Conservation (phyloP, 768 basidiomycete genomes). For the Phlebiopsis gigantea region DNA sequence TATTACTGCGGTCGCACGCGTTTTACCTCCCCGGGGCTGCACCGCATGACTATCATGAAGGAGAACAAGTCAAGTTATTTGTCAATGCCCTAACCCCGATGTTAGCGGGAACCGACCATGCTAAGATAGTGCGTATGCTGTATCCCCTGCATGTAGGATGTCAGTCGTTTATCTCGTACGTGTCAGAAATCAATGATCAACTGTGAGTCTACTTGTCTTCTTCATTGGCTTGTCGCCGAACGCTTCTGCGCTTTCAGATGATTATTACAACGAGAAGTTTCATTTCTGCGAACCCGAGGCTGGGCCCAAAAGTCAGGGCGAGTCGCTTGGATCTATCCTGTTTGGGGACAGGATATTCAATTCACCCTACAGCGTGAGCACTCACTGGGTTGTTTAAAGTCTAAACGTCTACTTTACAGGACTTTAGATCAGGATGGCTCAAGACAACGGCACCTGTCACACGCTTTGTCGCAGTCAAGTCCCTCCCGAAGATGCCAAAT, state of each 20-base stretch:
- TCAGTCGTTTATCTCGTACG: not conserved
- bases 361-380: conserved; percentile 78
- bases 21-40: conserved; percentile 95
- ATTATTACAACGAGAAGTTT: conserved; percentile 87
- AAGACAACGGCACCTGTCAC: conserved; percentile 70
- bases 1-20: conserved; percentile 33
- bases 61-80: conserved; percentile 72
- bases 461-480: conserved; percentile 64
- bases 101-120: conserved; percentile 58
- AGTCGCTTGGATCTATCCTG: conserved; percentile 88
- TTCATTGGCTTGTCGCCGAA: not conserved
- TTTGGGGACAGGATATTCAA: conserved; percentile 95
- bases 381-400: not conserved
- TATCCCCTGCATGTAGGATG: not conserved
- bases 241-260: conserved; percentile 40
- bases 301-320: conserved; percentile 71
- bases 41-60: conserved; percentile 71
- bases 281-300: conserved; percentile 80
- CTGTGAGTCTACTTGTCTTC: conserved; percentile 37
- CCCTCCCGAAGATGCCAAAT: conserved; percentile 69
- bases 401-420: conserved; percentile 3
- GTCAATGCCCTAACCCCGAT: conserved; percentile 91
- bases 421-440: conserved; percentile 71
- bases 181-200: conserved; percentile 85
- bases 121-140: conserved; percentile 59